Percentiles rank a stretch among this genome's conserved stretches.
phyloP scores from a whole-genome alignment of 768 basidiomycete genomes.

The Tulasnella sp. region DNA sequence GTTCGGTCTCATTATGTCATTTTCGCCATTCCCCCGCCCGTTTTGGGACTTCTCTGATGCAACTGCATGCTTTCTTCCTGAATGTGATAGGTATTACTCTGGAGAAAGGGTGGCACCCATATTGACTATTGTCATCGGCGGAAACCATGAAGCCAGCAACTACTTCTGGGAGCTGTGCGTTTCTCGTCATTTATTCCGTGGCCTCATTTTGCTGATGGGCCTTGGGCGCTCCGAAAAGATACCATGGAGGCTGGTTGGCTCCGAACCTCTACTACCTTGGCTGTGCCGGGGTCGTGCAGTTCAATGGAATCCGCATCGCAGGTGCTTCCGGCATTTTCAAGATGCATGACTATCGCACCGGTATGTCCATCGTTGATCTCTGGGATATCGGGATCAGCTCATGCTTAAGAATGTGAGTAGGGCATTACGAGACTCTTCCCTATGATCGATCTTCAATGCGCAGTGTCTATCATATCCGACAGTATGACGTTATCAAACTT shows the following conservation, averaged over 20 bases:
- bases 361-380: conserved; percentile 23
- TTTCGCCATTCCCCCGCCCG: not conserved
- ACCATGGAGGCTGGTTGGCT: conserved; percentile 94
- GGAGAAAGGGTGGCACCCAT: conserved; percentile 74
- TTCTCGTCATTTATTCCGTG: not conserved
- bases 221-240: conserved; percentile 42
- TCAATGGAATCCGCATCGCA: conserved; percentile 79
- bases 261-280: conserved; percentile 96
- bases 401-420: conserved; percentile 21
- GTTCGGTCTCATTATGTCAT: too few species aligned
- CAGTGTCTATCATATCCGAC: conserved; percentile 84
- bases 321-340: conserved; percentile 94
- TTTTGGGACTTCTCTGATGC: too few species aligned
- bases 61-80: not conserved
- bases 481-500: conserved; percentile 70
- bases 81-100: conserved; percentile 65
- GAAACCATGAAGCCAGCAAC: conserved; percentile 95
- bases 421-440: conserved; percentile 73
- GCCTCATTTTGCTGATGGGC: not conserved
- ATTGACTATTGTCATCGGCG: conserved; percentile 88
- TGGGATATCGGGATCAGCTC: not conserved
- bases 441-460: conserved; percentile 63
- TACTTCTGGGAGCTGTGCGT: conserved; percentile 92
- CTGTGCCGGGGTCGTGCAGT: conserved; percentile 74
- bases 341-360: conserved; percentile 56